A percentile compares a stretch with the other conserved stretches of the same genome.
These are phyloP conservation scores for Malus orientalis DNA, from an alignment of 306 rosid species.

Conservation along the genomic window DNA sequence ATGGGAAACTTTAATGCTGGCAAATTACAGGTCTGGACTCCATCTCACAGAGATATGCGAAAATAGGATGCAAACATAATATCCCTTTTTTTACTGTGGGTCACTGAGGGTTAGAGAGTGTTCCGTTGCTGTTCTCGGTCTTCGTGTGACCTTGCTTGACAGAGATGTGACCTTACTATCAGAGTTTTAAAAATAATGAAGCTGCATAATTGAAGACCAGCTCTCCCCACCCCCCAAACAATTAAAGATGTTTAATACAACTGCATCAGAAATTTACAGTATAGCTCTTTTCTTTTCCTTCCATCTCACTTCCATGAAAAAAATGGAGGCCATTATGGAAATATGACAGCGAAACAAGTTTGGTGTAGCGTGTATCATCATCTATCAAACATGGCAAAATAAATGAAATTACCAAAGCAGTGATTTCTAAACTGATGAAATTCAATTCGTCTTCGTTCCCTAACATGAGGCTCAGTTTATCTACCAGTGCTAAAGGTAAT, in stretches of 20 bases:
- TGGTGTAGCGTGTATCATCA: background rate
- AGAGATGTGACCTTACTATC: no score
- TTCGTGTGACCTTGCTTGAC: no score
- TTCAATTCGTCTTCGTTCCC: background rate
- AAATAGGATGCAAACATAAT: background rate
- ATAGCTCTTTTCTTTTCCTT: background rate
- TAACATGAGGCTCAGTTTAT: background rate
- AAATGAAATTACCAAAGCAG: background rate
- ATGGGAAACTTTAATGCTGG: background rate
- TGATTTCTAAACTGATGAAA: background rate
- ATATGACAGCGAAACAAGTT: background rate
- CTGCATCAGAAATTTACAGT: background rate
- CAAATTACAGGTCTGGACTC: background rate
- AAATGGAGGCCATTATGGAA: background rate
- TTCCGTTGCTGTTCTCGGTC: no score
- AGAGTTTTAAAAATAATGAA: background rate
- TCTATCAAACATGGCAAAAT: background rate
- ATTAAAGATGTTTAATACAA: background rate
- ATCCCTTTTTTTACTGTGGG: background rate
- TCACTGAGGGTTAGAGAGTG: no score
- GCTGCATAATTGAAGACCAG: background rate
- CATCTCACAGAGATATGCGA: background rate
- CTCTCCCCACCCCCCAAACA: background rate
- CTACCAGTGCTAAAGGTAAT: background rate
- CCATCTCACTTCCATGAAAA: background rate